Evolutionary conservation across 2,329 filamentous ascomycete species (phyloP).

Genomic region (Penicillium sclerotigenum): DNA sequence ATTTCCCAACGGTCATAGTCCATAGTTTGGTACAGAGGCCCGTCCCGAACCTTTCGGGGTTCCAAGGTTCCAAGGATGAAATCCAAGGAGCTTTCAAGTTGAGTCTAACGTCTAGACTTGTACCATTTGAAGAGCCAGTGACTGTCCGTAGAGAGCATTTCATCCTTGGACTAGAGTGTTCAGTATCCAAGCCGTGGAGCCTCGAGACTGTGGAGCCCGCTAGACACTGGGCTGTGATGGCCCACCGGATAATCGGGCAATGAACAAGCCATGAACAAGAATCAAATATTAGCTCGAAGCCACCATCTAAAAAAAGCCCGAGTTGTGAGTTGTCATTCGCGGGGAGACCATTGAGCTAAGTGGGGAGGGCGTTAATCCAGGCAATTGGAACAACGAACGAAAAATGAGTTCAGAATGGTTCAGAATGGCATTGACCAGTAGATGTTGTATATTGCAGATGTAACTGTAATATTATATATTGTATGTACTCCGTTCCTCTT

Average conservation of each 20-base stretch:
- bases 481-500: not conserved
- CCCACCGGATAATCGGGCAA: slow-evolving; percentile 14
- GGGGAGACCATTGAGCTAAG: slow-evolving; percentile 6
- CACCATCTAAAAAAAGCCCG: slow-evolving; percentile 12
- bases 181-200: not conserved
- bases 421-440: not conserved
- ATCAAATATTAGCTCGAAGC: slow-evolving; percentile 9
- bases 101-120: not conserved
- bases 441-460: not conserved
- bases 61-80: not conserved
- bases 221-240: slow-evolving; percentile 15
- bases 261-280: slow-evolving; percentile 8
- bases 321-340: slow-evolving; percentile 13
- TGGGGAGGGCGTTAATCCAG: slow-evolving; percentile 18
- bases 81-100: not conserved
- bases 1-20: slow-evolving; percentile 17
- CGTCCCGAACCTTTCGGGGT: slow-evolving; percentile 24
- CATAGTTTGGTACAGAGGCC: slow-evolving; percentile 30
- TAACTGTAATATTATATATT: not conserved
- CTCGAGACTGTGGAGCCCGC: slow-evolving; percentile 8
- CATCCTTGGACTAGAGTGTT: not conserved
- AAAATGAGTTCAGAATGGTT: not conserved
- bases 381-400: slow-evolving; percentile 7
- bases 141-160: not conserved
- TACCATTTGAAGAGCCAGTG: not conserved